Base-by-base conservation (phyloP, 768 basidiomycete species). In the Serendipita sp. region DNA sequence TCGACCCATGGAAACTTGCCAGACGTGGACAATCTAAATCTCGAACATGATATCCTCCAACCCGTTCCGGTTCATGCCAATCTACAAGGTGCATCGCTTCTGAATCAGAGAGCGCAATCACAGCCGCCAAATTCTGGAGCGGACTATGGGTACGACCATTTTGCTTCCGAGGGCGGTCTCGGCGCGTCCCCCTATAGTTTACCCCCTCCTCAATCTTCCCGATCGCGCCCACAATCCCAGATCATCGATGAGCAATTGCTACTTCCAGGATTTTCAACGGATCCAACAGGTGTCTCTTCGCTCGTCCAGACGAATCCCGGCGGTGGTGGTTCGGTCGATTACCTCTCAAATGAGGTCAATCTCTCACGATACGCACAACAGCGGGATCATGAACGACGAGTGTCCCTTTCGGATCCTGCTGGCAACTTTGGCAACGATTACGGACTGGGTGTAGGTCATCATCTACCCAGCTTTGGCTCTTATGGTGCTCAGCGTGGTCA, bases 311-410 rank as follows among this genome's bases (percentile, higher is more conserved):
- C 41, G 41, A 41, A 41, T 41, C 41, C 41, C 41, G 41, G 7
- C 41, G 23, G 23, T 23, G 23, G 23, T 23, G 23, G 23, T 23
- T 41, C 41, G 41, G 41, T 7, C 5, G 48, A 52, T 34, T 52
- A 23, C 48, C 48, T 52, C 48, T 23, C 48, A 7, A 16, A 10
- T 10, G 56, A 36, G 23, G 56, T 60, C 56, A 60, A 28, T 60
- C 18, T 60, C 35, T 60, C 56, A 16, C 23, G 56, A 32, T 60
- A 60, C n/a, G 56, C 56, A 8, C 56, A 60, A 35, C 56, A 60
- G n/a, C 56, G 56, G 35, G 56, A 60, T 8, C 23, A 35, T n/a
- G 56, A 60, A 36, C 11, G 56, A 16, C 56, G 56, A 5, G 16
- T 60, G 16, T 41, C 23, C 23, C 23, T 23, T 23, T 54, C 56